These are phyloP conservation scores for Ilex asprella DNA, from an alignment of 257 asterid genomes.

Conservation along the genomic window DNA sequence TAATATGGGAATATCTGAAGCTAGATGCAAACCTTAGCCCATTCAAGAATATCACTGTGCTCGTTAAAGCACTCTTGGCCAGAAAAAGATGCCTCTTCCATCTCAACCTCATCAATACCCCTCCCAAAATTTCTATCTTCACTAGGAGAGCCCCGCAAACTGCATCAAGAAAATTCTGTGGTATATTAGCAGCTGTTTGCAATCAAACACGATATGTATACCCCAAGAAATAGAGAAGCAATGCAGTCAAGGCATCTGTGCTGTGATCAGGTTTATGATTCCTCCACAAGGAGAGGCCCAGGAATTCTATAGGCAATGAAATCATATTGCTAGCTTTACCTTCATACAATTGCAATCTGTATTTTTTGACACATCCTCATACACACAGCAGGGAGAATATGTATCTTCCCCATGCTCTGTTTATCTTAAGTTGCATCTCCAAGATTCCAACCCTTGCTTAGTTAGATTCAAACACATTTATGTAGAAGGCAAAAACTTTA, in stretches of 20 bases:
- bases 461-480: too few species aligned
- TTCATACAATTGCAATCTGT: not conserved
- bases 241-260: not conserved
- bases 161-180: constrained; percentile 22
- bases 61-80: constrained; percentile 81
- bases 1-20: not conserved
- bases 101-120: constrained; percentile 67
- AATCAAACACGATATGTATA: not conserved
- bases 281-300: too few species aligned
- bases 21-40: constrained; percentile 80
- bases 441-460: too few species aligned
- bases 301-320: too few species aligned
- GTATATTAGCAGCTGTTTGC: not conserved
- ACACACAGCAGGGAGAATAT: too few species aligned
- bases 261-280: not conserved
- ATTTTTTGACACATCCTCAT: too few species aligned
- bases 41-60: constrained; percentile 75
- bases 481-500: not conserved
- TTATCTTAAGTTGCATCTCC: too few species aligned
- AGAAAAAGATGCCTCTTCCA: constrained; percentile 87
- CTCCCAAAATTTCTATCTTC: constrained; percentile 73
- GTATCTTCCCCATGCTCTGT: too few species aligned
- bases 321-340: not conserved
- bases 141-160: constrained; percentile 79
- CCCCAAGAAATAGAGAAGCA: not conserved